Evolutionary conservation across 2,329 filamentous ascomycete species (phyloP), one percentile per base, ranked within the genome.

Genomic region (Proliferodiscus dingleyae): DNA sequence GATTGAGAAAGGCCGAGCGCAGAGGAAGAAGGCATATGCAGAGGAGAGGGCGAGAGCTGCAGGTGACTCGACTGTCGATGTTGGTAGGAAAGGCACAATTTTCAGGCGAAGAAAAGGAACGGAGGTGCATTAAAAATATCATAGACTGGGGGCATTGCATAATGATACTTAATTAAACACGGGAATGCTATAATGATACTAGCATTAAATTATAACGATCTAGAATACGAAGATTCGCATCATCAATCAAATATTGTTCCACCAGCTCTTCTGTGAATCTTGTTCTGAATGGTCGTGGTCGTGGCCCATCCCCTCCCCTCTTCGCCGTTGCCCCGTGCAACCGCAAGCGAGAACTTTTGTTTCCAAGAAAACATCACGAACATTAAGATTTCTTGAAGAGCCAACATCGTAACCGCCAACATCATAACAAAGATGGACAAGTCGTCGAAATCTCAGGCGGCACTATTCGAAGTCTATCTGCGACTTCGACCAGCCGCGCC

Each of bases 381-480:
- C 8, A 18, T 33, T 9, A 37, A n/a, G 15, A 43, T 10, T 24
- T 43, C 33, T 71, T 71, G 68, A 65, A 66, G 37, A 49, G 63
- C 46, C n/a, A n/a, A 53, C 64, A 18, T 61, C 67, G 47, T 77
- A 73, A 59, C 60, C 69, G 9, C 80, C 78, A 51, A 79, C 96
- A 29, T 97, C 21, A 13, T 32, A n/a, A n/a, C 29, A 32, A 32
- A 32, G 16, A 71, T 71, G 69, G 66, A 66, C 38, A 50, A 64
- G 45, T 52, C 64, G 16, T 60, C 67, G 46, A 77, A 73, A 59
- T 61, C n/a, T n/a, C n/a, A n/a, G n/a, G n/a, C 69, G 11, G 80
- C 78, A 51, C 79, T 96, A 29, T 97, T 97, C 65, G 85, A 96
- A 68, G 91, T 97, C 46, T 96, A 87, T 63, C 76, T 97, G 32